Conservation (phyloP, 108 stramenopile species). For the Nitzschia sp. region DNA sequence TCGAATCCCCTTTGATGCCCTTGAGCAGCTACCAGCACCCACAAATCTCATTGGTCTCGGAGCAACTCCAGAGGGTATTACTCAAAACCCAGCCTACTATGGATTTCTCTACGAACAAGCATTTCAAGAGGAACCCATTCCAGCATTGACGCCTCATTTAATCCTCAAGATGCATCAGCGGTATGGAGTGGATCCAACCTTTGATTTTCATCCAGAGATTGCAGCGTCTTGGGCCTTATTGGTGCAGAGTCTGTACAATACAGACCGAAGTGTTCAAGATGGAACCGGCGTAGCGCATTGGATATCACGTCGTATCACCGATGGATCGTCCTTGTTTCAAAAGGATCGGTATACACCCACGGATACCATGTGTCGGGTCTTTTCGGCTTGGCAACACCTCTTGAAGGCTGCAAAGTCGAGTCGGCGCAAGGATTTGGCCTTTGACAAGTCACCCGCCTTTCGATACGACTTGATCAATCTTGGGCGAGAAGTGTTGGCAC, state of each 20-base stretch:
- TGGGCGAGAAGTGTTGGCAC: conserved; percentile 48
- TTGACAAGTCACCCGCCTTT: conserved; percentile 26
- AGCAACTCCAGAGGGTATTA: conserved; percentile 59
- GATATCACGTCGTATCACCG: neutral
- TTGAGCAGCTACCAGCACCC: neutral
- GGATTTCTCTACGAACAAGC: conserved; percentile 43
- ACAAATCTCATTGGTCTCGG: conserved; percentile 38
- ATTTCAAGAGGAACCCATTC: conserved; percentile 33
- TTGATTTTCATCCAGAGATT: conserved; percentile 4
- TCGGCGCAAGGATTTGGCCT: neutral
- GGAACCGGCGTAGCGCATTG: conserved; percentile 29
- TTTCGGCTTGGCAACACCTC: conserved; percentile 31
- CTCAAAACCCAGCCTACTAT: conserved; percentile 57
- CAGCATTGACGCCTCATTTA: conserved; percentile 17
- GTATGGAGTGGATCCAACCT: conserved; percentile 23
- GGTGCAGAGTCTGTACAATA: conserved; percentile 20
- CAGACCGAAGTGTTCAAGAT: conserved; percentile 40
- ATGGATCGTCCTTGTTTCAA: conserved; percentile 29
- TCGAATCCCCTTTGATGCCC: conserved; percentile 24
- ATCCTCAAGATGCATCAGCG: conserved; percentile 23
- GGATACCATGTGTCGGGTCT: conserved; percentile 25
- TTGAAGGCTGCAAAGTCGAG: conserved; percentile 11
- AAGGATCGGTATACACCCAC: conserved; percentile 41
- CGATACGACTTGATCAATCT: conserved; percentile 48
- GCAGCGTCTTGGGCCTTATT: conserved; percentile 25